Base-by-base conservation (phyloP, 106 monocot genomes). In the Posidonia australis region DNA sequence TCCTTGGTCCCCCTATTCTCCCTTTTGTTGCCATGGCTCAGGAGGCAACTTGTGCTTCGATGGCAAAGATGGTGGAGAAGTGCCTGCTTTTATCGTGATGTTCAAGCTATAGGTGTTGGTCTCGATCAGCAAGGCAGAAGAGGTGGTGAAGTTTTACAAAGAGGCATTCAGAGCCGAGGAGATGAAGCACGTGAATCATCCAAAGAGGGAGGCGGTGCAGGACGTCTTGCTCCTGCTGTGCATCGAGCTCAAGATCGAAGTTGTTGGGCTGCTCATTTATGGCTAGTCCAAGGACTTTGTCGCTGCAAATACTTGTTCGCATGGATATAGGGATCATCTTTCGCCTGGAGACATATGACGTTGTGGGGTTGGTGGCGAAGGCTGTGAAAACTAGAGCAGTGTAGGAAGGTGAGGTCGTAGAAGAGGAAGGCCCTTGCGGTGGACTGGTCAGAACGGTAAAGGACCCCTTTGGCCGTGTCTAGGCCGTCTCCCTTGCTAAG, bases 391-490 rank as follows among this genome's bases (percentile, higher is more conserved):
- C 59, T 11, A 60, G 70, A 5, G 70, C 59, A 0, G 46, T 49
- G 1, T 60, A 46, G n/a, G 70, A 60, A 2, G 60, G 60, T 2
- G 70, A 70, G 44, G 7, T 60, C 41, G 13, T 9, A 11, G 48
- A 47, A 46, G 44, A 28, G n/a, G 60, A 70, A 10, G 60, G 46
- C 0, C 46, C 30, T 1, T 31, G 24, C 30, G 31, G 60, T 18
- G 60, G 60, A 18, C 45, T 58, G 1, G 54, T 44, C 26, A 44
- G 57, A 6, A 70, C 59, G 29, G 25, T 70, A 3, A 70, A 27
- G 60, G 70, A 70, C 14, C 60, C 70, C 17, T 70, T 46, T 27
- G 70, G 70, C 17, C 48, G 60, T 17, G 60, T 70, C 10, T 70
- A 60, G 70, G 46, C 60, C 28, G 30, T 54, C 14, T 47, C 70